phyloP scores from a whole-genome alignment of 208 protist genomes.

The Zelonia costaricensis region DNA sequence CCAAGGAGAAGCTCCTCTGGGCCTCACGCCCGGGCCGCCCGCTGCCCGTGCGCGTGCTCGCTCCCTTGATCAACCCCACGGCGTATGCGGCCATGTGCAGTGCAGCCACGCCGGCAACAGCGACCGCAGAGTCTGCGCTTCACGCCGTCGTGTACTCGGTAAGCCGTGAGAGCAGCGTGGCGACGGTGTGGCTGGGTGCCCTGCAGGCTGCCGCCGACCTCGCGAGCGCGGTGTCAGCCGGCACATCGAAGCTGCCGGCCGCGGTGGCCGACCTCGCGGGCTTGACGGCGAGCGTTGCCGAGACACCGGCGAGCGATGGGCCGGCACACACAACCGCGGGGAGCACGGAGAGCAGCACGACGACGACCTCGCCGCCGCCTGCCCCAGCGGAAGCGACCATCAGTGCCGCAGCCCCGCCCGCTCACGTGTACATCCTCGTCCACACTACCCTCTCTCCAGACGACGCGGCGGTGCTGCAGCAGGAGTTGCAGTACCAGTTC shows the following conservation, averaged over 20 bases:
- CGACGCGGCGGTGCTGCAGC: slow-evolving; percentile 29
- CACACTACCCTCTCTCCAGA: slow-evolving; percentile 17
- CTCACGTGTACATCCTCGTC: slow-evolving; percentile 22
- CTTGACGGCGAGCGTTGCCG: neutral
- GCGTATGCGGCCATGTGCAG: slow-evolving; percentile 6
- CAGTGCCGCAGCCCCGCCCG: neutral
- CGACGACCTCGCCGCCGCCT: no score
- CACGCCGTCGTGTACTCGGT: slow-evolving; percentile 29
- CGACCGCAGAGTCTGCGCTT: neutral
- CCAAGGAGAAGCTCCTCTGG: slow-evolving; percentile 30
- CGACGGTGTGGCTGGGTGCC: slow-evolving; percentile 21
- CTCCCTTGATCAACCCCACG: slow-evolving; percentile 6
- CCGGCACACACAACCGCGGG: no score
- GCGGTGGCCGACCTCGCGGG: slow-evolving; percentile 13
- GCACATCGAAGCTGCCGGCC: slow-evolving; percentile 14
- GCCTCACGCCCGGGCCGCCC: slow-evolving; percentile 12
- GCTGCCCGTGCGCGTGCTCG: slow-evolving; percentile 14
- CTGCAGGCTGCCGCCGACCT: slow-evolving; percentile 23
- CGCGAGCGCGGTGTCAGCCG: slow-evolving; percentile 2
- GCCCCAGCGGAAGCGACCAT: neutral
- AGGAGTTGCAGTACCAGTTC: slow-evolving; percentile 22
- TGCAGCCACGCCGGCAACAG: neutral
- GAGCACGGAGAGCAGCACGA: neutral
- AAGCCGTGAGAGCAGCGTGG: slow-evolving; percentile 15
- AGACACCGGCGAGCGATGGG: neutral